Conservation (phyloP, 345 rosid species). For the Hevea brasiliensis region DNA sequence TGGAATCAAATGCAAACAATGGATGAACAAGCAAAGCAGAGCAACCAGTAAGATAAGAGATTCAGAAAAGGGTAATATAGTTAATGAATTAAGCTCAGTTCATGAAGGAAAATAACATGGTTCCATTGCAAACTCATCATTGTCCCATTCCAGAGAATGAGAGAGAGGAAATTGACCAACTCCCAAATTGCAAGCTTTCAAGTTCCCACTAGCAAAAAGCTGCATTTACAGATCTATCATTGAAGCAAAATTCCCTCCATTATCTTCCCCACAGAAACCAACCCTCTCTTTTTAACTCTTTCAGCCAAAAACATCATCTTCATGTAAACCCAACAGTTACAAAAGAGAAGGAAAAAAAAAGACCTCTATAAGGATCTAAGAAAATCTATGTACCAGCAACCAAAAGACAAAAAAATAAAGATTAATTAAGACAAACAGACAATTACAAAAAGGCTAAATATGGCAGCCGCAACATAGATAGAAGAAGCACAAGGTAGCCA, state of each 20-base stretch:
- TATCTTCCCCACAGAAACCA: background rate
- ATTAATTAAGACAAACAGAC: background rate
- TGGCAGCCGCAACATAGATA: constrained; percentile 42
- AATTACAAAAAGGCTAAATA: constrained; percentile 17
- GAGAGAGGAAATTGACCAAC: background rate
- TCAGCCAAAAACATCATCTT: background rate
- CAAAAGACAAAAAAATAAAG: background rate
- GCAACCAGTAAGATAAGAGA: background rate
- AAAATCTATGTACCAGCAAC: background rate
- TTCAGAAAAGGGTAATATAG: no score
- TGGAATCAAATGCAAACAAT: background rate
- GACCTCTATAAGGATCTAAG: no score
- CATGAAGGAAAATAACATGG: no score
- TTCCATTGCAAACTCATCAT: no score
- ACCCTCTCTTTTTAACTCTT: no score
- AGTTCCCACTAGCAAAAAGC: background rate
- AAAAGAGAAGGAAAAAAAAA: no score
- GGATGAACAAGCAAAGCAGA: background rate
- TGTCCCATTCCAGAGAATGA: background rate
- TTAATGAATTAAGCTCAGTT: background rate
- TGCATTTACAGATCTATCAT: constrained; percentile 1
- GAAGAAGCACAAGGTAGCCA: constrained; percentile 20
- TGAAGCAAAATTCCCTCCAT: background rate
- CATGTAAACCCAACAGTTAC: no score
- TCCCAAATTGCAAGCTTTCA: background rate